These are phyloP conservation scores for Penicillium taxi DNA, from an alignment of 495 filamentous ascomycete species.

Conservation along the genomic window DNA sequence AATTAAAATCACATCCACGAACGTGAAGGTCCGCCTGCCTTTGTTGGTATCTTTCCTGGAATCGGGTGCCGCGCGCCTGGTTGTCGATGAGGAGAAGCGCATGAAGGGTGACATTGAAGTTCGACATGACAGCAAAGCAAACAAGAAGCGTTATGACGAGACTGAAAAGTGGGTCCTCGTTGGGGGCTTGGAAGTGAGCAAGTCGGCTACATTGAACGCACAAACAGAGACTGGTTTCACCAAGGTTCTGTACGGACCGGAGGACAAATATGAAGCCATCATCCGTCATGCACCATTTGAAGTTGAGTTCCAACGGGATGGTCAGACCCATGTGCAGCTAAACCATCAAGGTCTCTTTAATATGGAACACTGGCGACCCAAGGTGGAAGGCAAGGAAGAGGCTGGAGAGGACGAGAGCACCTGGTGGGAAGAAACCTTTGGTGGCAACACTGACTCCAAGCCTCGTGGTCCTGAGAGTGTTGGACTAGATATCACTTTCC, in stretches of 20 bases:
- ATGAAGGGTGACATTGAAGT: conserved; percentile 83
- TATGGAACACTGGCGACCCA: conserved; percentile 90
- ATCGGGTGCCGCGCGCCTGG: conserved; percentile 78
- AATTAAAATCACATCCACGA: conserved; percentile 62
- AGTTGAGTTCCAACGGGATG: conserved; percentile 77
- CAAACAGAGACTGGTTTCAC: conserved; percentile 55
- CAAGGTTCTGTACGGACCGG: conserved; percentile 73
- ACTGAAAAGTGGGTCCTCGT: conserved; percentile 80
- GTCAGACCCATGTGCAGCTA: conserved; percentile 72
- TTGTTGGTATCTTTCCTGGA: conserved; percentile 80
- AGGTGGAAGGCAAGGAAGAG: conserved; percentile 48
- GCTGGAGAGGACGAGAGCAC: conserved; percentile 65
- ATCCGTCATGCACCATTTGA: conserved; percentile 76
- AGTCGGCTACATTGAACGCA: conserved; percentile 52
- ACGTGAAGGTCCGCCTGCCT: conserved; percentile 65
- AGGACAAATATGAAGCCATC: conserved; percentile 65
- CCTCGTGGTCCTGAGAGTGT: conserved; percentile 85
- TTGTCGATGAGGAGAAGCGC: conserved; percentile 82
- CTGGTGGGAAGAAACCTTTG: conserved; percentile 97
- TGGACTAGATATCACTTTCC: conserved; percentile 83
- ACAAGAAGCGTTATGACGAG: conserved; percentile 93
- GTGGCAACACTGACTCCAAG: conserved; percentile 88
- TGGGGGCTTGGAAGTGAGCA: conserved; percentile 64
- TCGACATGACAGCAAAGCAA: conserved; percentile 70
- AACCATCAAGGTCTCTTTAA: conserved; percentile 85